These are phyloP conservation scores for Pichia sp. DNA, from an alignment of 1,139 yeast species.

Conservation along the genomic window DNA sequence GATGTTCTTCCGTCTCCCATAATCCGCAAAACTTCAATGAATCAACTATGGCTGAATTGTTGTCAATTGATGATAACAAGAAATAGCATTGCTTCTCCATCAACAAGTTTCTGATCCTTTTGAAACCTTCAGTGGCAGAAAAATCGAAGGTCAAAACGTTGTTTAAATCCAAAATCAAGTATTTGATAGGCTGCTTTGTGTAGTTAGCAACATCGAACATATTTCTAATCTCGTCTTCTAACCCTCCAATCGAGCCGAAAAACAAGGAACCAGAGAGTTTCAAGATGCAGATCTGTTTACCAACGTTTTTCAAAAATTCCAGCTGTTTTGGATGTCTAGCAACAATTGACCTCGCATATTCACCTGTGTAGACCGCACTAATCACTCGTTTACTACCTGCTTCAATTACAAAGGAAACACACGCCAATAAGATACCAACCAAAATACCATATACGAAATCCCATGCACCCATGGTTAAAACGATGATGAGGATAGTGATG, in stretches of 20 bases:
- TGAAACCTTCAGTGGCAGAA: slow-evolving; percentile 94
- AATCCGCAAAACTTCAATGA: slow-evolving; percentile 71
- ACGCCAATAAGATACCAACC: slow-evolving; percentile 86
- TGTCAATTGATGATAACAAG: slow-evolving; percentile 70
- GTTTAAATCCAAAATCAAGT: slow-evolving; percentile 77
- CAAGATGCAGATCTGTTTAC: slow-evolving; percentile 83
- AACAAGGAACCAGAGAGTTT: slow-evolving; percentile 85
- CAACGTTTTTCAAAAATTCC: slow-evolving; percentile 78
- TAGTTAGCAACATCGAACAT: slow-evolving; percentile 56
- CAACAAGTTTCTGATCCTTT: slow-evolving; percentile 75
- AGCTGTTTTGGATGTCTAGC: slow-evolving; percentile 88
- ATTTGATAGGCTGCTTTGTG: slow-evolving; percentile 58
- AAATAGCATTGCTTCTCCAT: slow-evolving; percentile 67
- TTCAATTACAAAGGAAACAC: slow-evolving; percentile 85
- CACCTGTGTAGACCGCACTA: slow-evolving; percentile 79
- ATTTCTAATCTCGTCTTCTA: slow-evolving; percentile 68
- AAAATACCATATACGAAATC: slow-evolving; percentile 92
- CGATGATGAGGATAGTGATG: slow-evolving; percentile 75
- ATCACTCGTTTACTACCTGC: slow-evolving; percentile 84
- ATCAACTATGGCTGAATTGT: slow-evolving; percentile 55
- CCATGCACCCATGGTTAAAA: slow-evolving; percentile 89
- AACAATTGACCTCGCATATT: slow-evolving; percentile 87
- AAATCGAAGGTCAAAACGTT: slow-evolving; percentile 79
- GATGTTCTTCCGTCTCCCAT: slow-evolving; percentile 45
- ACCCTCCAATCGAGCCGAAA: slow-evolving; percentile 92